Percentiles rank a stretch among this genome's conserved stretches.
Evolutionary conservation across 768 basidiomycete species (phyloP).

Genomic region (Termitomyces sp.): DNA sequence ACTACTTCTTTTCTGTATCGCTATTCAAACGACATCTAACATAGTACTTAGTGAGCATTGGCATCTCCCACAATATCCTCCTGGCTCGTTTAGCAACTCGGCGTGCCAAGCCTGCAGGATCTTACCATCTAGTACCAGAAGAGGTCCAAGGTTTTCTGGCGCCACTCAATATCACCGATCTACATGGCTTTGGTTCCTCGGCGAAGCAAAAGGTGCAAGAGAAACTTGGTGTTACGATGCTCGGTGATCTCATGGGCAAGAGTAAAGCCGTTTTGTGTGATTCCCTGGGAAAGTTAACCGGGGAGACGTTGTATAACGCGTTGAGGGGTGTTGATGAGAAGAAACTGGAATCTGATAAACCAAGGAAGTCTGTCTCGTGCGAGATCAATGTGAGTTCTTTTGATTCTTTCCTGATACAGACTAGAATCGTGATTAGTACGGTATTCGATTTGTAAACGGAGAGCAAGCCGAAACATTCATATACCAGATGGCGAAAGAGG

Average conservation of each 20-base stretch:
- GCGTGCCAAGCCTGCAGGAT: constrained; percentile 86
- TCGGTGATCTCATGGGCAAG: constrained; percentile 66
- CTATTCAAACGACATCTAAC: neutral
- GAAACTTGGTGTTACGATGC: constrained; percentile 67
- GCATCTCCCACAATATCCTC: constrained; percentile 88
- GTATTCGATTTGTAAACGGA: constrained; percentile 85
- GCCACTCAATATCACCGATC: constrained; percentile 69
- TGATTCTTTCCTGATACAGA: neutral
- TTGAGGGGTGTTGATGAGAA: constrained; percentile 82
- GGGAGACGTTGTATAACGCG: constrained; percentile 82
- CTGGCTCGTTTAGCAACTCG: constrained; percentile 91
- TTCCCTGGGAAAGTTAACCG: constrained; percentile 74
- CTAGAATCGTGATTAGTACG: constrained; percentile 63
- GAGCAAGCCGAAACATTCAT: constrained; percentile 82
- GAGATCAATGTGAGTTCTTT: constrained; percentile 81
- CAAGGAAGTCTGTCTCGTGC: constrained; percentile 87
- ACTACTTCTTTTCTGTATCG: neutral
- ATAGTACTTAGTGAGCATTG: constrained; percentile 85
- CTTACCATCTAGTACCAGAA: constrained; percentile 65
- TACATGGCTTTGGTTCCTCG: constrained; percentile 85
- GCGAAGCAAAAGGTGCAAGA: constrained; percentile 75
- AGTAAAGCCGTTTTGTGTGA: constrained; percentile 65
- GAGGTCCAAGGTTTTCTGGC: constrained; percentile 55
- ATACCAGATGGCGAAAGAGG: constrained; percentile 72
- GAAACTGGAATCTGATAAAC: constrained; percentile 77